These are phyloP conservation scores for Candolleomyces efflorescens DNA, from an alignment of 768 basidiomycete species.

Conservation along the genomic window DNA sequence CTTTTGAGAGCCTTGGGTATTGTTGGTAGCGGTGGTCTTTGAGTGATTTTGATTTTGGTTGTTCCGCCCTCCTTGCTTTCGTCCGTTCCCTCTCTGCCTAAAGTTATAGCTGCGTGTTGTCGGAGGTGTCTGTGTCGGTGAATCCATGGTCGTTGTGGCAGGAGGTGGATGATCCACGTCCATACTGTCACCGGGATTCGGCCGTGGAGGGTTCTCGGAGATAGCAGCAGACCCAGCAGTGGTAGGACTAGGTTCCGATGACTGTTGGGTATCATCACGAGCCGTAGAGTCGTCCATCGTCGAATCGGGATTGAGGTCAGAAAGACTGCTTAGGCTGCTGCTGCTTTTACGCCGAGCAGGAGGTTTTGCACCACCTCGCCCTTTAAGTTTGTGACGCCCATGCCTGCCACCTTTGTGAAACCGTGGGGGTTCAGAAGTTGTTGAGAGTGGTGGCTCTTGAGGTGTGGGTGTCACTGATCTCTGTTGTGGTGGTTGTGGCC, in stretches of 20 bases:
- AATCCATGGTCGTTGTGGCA: neutral
- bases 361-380: neutral
- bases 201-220: no score
- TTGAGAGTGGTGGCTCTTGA: neutral
- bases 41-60: neutral
- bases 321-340: no score
- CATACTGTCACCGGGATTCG: no score
- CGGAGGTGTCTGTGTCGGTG: neutral
- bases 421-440: neutral
- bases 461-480: neutral
- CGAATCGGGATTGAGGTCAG: no score
- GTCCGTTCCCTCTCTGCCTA: neutral
- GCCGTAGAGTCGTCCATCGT: no score
- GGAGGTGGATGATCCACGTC: neutral
- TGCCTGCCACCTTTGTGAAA: neutral
- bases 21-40: neutral
- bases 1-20: neutral
- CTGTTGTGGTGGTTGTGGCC: neutral
- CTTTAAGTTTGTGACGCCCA: neutral
- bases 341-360: no score
- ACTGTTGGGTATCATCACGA: no score
- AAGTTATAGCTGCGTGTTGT: neutral
- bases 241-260: no score
- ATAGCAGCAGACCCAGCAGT: no score
- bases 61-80: neutral